Conservation (phyloP, 2,329 filamentous ascomycete species). For the Cladorrhinum sp. region DNA sequence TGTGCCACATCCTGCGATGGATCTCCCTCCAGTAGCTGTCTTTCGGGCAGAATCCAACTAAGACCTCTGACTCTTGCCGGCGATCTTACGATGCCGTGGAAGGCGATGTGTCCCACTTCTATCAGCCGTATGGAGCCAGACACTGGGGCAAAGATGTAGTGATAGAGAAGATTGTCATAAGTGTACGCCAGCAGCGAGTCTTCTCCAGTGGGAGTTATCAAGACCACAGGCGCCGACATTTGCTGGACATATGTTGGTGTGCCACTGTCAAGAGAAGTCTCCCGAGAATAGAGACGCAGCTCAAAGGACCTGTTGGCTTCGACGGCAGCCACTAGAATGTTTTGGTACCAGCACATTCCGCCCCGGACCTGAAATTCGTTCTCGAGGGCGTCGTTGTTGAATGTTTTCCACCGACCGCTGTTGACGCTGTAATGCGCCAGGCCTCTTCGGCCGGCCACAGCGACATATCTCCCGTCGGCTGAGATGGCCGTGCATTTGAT, state of each 20-base stretch:
- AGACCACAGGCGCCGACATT: conserved; percentile 81
- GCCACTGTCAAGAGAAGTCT: conserved; percentile 70
- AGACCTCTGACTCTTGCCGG: conserved; percentile 88
- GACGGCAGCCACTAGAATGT: conserved; percentile 90
- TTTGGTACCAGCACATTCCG: conserved; percentile 98
- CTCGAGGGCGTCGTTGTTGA: conserved; percentile 75
- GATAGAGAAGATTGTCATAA: conserved; percentile 91
- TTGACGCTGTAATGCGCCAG: conserved; percentile 94
- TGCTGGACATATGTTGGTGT: conserved; percentile 73
- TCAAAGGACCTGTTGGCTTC: conserved; percentile 80
- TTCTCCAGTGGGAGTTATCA: conserved; percentile 83
- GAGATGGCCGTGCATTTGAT: conserved; percentile 85
- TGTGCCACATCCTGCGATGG: conserved; percentile 93
- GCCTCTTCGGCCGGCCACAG: conserved; percentile 89
- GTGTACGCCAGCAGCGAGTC: conserved; percentile 96
- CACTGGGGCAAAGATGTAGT: conserved; percentile 80
- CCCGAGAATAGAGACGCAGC: conserved; percentile 88
- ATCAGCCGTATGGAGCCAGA: conserved; percentile 71
- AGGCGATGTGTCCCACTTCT: conserved; percentile 96
- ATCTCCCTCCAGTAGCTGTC: conserved; percentile 84
- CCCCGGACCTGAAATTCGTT: conserved; percentile 90
- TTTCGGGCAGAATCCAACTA: conserved; percentile 93
- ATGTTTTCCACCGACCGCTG: conserved; percentile 94
- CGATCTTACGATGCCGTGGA: conserved; percentile 92
- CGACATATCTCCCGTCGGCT: conserved; percentile 87